Conservation (phyloP, 2,329 filamentous ascomycete species). For the Sclerotinia spermophila region DNA sequence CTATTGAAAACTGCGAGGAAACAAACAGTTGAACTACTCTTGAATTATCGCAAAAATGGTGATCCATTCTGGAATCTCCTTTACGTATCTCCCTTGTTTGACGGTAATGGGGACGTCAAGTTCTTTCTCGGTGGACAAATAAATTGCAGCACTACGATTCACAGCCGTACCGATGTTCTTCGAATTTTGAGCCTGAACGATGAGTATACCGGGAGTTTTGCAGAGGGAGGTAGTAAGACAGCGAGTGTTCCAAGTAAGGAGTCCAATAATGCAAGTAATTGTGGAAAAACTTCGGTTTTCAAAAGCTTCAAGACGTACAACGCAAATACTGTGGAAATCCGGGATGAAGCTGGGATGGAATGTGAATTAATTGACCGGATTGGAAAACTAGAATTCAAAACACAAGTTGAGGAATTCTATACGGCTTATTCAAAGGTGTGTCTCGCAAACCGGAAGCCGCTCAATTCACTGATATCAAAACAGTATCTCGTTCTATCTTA, state of each 20-base stretch:
- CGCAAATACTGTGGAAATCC: conserved; percentile 18
- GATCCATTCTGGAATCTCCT: conserved; percentile 56
- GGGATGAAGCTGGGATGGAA: conserved; percentile 42
- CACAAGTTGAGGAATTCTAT: conserved; percentile 43
- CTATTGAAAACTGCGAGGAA: conserved; percentile 44
- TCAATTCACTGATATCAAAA: conserved; percentile 8
- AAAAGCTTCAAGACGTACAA: conserved; percentile 32
- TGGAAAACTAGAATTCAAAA: conserved; percentile 38
- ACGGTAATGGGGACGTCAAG: conserved; percentile 45
- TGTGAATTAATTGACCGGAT: conserved; percentile 39
- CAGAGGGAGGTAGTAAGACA: conserved; percentile 23
- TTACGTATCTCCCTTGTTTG: conserved; percentile 50
- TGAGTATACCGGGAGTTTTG: conserved; percentile 35
- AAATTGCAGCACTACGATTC: conserved; percentile 53
- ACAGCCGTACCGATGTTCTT: conserved; percentile 49
- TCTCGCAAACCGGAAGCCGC: background rate
- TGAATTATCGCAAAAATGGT: conserved; percentile 51
- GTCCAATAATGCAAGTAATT: background rate
- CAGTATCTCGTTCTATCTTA: conserved; percentile 42
- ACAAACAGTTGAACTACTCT: conserved; percentile 48
- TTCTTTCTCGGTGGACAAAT: conserved; percentile 57
- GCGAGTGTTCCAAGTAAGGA: conserved; percentile 19
- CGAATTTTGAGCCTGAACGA: conserved; percentile 44
- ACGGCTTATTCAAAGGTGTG: conserved; percentile 43
- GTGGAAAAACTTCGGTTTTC: conserved; percentile 28